Evolutionary conservation across 1,284 basidiomycete genomes (phyloP).

Genomic region (Coriolopsis trogii): DNA sequence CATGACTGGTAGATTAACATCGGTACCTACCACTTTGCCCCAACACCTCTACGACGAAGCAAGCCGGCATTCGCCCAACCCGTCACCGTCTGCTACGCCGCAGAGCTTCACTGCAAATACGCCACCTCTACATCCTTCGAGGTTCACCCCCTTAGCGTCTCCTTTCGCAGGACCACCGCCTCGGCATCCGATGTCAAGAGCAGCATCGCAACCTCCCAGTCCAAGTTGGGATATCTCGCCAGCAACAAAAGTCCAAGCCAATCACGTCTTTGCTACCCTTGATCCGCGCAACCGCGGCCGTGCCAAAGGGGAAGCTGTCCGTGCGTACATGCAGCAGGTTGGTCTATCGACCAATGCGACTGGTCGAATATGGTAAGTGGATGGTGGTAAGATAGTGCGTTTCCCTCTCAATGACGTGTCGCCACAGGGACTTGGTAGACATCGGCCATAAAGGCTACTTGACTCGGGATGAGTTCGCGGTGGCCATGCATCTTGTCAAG

Average conservation of each 20-base stretch:
- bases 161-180: slow-evolving; percentile 8
- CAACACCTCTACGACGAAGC: slow-evolving; percentile 88
- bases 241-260: slow-evolving; percentile 23
- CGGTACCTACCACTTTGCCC: slow-evolving; percentile 80
- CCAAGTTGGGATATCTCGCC: slow-evolving; percentile 24
- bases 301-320: slow-evolving; percentile 23
- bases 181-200: slow-evolving; percentile 2
- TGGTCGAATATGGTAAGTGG: slow-evolving; percentile 28
- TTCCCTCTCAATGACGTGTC: too few species aligned
- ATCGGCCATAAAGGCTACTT: slow-evolving; percentile 28
- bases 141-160: slow-evolving; percentile 1
- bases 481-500: slow-evolving; percentile 29
- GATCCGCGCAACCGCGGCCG: slow-evolving; percentile 28
- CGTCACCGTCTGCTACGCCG: background rate
- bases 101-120: slow-evolving; percentile 1
- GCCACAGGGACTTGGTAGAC: slow-evolving; percentile 27
- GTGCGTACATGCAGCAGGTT: slow-evolving; percentile 24
- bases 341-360: slow-evolving; percentile 26
- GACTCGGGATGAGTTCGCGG: slow-evolving; percentile 27
- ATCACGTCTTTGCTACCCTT: slow-evolving; percentile 30
- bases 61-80: slow-evolving; percentile 25
- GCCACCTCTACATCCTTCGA: slow-evolving; percentile 11
- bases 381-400: too few species aligned
- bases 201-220: slow-evolving; percentile 5
- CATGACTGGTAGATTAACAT: slow-evolving; percentile 81